Percentiles rank a stretch among this genome's conserved stretches.
Evolutionary conservation across 176 grass and related monocot species (phyloP).

Genomic region (Pharus latifolius): DNA sequence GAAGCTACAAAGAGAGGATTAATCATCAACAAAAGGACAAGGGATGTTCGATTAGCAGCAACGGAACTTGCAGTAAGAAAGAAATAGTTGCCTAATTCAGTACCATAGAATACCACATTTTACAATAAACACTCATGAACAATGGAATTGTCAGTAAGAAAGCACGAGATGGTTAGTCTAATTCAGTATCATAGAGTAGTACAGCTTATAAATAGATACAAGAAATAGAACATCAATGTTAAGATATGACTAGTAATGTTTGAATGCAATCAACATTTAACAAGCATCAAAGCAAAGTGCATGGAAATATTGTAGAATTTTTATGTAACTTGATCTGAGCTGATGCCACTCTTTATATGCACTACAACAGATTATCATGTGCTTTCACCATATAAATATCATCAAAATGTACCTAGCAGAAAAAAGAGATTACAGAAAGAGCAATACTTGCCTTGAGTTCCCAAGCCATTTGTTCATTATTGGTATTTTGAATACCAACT

Average conservation of each 20-base stretch:
- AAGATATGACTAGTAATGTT: not conserved
- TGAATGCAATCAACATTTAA: not conserved
- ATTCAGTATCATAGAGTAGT: not conserved
- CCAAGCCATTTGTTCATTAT: slow-evolving; percentile 69
- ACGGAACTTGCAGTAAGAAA: not conserved
- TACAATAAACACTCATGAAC: too few relatives aligned
- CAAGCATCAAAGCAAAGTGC: not conserved
- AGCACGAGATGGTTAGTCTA: not conserved
- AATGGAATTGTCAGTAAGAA: not conserved
- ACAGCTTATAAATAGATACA: not conserved
- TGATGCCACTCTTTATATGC: too few relatives aligned
- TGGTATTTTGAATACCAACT: slow-evolving; percentile 71
- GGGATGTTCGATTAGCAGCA: not conserved
- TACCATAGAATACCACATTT: too few relatives aligned
- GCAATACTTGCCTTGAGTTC: slow-evolving; percentile 71
- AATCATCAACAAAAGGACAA: slow-evolving; percentile 7
- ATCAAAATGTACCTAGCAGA: not conserved
- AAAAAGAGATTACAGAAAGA: not conserved
- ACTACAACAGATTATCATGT: not conserved
- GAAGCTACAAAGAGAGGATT: slow-evolving; percentile 18
- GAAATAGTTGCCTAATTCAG: not conserved
- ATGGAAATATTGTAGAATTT: too few relatives aligned
- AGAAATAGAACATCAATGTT: not conserved
- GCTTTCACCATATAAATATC: not conserved
- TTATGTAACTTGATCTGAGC: too few relatives aligned